Evolutionary conservation across 2,329 filamentous ascomycete genomes (phyloP).

Genomic region (Aspergillus uvarum): DNA sequence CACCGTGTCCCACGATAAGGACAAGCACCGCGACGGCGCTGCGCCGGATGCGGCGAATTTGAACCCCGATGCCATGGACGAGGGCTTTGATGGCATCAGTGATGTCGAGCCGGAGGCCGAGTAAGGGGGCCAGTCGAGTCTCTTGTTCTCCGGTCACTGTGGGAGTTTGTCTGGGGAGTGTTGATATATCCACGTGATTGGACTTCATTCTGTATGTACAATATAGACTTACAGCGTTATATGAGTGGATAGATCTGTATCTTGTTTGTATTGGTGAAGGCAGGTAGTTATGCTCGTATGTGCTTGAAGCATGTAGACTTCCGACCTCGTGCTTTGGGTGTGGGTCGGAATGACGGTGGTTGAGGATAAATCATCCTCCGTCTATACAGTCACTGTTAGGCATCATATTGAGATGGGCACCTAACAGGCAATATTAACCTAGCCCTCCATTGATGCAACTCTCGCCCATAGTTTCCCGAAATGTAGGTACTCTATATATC

Average conservation of each 20-base stretch:
- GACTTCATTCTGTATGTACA: neutral
- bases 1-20: slow-evolving; percentile 56
- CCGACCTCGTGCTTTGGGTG: too few species aligned
- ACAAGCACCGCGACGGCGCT: slow-evolving; percentile 35
- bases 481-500: too few species aligned
- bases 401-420: too few species aligned
- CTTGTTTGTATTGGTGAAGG: neutral
- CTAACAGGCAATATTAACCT: too few species aligned
- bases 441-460: too few species aligned
- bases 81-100: slow-evolving; percentile 38
- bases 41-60: slow-evolving; percentile 42
- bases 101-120: slow-evolving; percentile 39
- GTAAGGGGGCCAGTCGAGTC: too few species aligned
- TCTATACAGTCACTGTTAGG: too few species aligned
- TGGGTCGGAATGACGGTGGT: fast-evolving
- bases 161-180: neutral
- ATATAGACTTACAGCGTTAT: neutral
- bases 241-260: neutral
- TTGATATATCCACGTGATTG: neutral
- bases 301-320: too few species aligned
- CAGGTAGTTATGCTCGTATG: too few species aligned
- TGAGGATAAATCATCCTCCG: too few species aligned
- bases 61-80: slow-evolving; percentile 50
- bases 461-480: too few species aligned
- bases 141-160: too few species aligned